These are phyloP conservation scores for Neotropicomus parvogracilis DNA, from an alignment of 1,284 basidiomycete species.

Conservation along the genomic window DNA sequence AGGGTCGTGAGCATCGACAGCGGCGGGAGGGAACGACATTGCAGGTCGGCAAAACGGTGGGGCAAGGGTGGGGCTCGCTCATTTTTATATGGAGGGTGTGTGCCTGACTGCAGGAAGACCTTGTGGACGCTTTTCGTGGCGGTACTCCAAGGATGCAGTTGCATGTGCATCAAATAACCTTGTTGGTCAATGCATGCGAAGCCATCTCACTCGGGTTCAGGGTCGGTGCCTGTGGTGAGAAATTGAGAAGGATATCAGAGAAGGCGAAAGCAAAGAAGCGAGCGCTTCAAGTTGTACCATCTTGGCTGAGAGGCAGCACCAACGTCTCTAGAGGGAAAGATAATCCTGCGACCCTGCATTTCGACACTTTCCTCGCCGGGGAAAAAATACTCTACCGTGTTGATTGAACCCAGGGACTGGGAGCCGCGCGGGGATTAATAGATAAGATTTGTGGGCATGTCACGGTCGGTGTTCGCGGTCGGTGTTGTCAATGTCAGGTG, in stretches of 20 bases:
- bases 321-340: no score
- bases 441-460: not conserved
- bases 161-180: slow-evolving; percentile 2
- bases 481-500: no score
- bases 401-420: no score
- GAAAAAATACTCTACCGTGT: no score
- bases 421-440: not conserved
- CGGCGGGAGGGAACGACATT: slow-evolving; percentile 23
- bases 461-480: no score
- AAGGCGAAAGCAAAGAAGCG: no score
- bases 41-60: not conserved
- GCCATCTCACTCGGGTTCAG: not conserved
- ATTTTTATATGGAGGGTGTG: slow-evolving; percentile 15
- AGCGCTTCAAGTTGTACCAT: no score
- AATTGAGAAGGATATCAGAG: no score
- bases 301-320: no score
- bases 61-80: not conserved
- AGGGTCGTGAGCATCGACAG: slow-evolving; percentile 19
- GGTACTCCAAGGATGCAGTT: not conserved
- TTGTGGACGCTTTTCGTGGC: not conserved
- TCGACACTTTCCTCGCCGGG: no score
- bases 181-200: not conserved
- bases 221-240: not conserved
- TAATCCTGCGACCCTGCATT: no score
- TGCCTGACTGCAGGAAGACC: slow-evolving; percentile 1